These are phyloP conservation scores for Chaetomiaceae sp. DNA, from an alignment of 2,329 filamentous ascomycete genomes.

Conservation along the genomic window DNA sequence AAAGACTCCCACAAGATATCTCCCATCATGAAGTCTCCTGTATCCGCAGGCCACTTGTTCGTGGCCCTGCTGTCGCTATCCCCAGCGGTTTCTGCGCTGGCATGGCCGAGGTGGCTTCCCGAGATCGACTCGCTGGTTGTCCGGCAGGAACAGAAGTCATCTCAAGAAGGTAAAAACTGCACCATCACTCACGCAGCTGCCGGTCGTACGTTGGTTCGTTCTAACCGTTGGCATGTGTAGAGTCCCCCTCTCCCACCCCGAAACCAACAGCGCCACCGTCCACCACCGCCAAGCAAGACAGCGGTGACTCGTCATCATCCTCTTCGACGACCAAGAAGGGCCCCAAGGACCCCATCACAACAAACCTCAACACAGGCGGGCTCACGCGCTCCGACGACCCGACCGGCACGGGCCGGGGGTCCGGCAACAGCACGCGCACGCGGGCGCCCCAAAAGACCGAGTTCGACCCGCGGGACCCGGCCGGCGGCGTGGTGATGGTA, in stretches of 20 bases:
- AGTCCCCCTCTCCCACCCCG: conserved; percentile 7
- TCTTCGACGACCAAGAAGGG: no score
- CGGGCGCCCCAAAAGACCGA: conserved; percentile 32
- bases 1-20: conserved; percentile 1
- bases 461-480: conserved; percentile 43
- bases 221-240: conserved; percentile 6
- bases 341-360: conserved; percentile 4
- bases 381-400: conserved; percentile 20
- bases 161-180: background rate
- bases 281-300: conserved; percentile 8
- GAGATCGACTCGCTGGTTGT: conserved; percentile 49
- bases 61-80: conserved; percentile 49
- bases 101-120: conserved; percentile 54
- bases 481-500: conserved; percentile 50
- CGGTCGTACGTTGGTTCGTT: background rate
- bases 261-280: conserved; percentile 19
- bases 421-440: conserved; percentile 26
- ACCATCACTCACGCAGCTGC: background rate
- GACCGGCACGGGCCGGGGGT: conserved; percentile 16
- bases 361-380: conserved; percentile 26
- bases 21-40: conserved; percentile 45
- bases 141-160: conserved; percentile 35
- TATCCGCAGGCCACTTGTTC: conserved; percentile 42
- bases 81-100: conserved; percentile 44
- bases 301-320: no score